Evolutionary conservation across 225 moss, liverwort and hornwort genomes (phyloP).

Genomic region (Sphagnum tenellum): DNA sequence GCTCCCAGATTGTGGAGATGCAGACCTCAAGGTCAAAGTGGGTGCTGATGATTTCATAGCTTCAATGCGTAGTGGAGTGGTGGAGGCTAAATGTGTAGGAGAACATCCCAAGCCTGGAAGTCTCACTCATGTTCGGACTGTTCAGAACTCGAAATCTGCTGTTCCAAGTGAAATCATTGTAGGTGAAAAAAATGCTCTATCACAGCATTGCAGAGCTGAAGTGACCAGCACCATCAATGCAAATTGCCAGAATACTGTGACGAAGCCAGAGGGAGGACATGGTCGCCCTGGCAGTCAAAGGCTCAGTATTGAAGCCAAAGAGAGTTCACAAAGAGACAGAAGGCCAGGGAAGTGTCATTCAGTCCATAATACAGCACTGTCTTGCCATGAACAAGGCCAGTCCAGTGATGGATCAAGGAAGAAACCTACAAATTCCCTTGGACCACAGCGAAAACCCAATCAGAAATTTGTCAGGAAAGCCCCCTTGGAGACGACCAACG

Average conservation of each 20-base stretch:
- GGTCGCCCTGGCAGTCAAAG: constrained; percentile 11
- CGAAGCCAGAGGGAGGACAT: constrained; percentile 22
- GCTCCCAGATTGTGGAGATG: not conserved
- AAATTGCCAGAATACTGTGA: too few relatives aligned
- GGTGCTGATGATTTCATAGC: too few relatives aligned
- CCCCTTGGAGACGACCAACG: not conserved
- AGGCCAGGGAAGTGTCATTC: constrained; percentile 32
- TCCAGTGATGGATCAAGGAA: constrained; percentile 6
- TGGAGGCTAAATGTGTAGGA: too few relatives aligned
- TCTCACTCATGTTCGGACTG: too few relatives aligned
- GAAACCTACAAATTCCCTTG: constrained; percentile 4
- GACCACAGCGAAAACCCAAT: constrained; percentile 6
- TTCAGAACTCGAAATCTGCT: too few relatives aligned
- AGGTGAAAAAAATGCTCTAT: constrained; percentile 1
- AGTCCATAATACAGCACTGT: constrained; percentile 35
- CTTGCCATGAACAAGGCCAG: constrained; percentile 18
- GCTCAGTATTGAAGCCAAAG: constrained; percentile 12
- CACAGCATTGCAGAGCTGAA: not conserved
- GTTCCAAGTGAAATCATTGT: constrained; percentile 2
- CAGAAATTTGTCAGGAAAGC: constrained; percentile 3
- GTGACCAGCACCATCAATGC: not conserved
- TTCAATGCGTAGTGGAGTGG: too few relatives aligned
- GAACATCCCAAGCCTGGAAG: too few relatives aligned
- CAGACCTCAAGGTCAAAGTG: too few relatives aligned
- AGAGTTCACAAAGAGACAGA: constrained; percentile 15